A percentile compares a stretch with the other conserved stretches of the same genome.
Evolutionary conservation across 1,284 basidiomycete species (phyloP).

Genomic region (Trametes sp.): DNA sequence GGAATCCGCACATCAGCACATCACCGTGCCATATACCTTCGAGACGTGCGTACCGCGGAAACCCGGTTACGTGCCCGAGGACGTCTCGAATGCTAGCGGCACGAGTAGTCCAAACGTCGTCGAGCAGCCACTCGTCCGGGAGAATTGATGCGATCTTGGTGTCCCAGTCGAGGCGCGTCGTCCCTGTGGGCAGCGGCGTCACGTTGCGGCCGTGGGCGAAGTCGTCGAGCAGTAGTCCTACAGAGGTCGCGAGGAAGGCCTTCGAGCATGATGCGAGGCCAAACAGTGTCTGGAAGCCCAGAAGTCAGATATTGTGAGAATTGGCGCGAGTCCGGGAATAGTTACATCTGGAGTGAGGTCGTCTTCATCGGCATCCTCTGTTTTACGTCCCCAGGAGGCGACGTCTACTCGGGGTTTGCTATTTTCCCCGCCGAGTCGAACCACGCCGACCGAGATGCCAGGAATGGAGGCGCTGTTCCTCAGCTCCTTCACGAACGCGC

Average conservation of each 20-base stretch:
- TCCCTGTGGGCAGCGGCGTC: slow-evolving; percentile 27
- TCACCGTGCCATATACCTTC: not conserved
- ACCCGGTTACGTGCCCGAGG: slow-evolving; percentile 29
- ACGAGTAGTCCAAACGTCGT: slow-evolving; percentile 46
- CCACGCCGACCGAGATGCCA: slow-evolving; percentile 32
- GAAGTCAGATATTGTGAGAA: not conserved
- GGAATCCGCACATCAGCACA: too few species aligned
- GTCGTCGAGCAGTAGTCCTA: slow-evolving; percentile 45
- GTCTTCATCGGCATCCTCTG: slow-evolving; percentile 38
- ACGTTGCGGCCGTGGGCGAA: slow-evolving; percentile 31
- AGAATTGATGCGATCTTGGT: slow-evolving; percentile 51
- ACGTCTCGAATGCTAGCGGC: slow-evolving; percentile 48
- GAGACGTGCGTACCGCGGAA: slow-evolving; percentile 22
- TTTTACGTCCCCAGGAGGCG: slow-evolving; percentile 34
- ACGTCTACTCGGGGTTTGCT: slow-evolving; percentile 10
- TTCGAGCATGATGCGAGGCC: slow-evolving; percentile 54
- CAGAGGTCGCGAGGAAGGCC: slow-evolving; percentile 42
- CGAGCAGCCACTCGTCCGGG: slow-evolving; percentile 47
- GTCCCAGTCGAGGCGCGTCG: slow-evolving; percentile 33
- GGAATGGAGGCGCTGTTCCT: slow-evolving; percentile 30
- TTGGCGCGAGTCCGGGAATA: not conserved
- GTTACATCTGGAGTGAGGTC: slow-evolving; percentile 40
- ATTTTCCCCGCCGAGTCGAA: slow-evolving; percentile 25
- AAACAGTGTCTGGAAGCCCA: slow-evolving; percentile 46
- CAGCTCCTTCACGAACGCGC: slow-evolving; percentile 26